These are phyloP conservation scores for Solanum appendiculatum DNA, from an alignment of 257 asterid genomes.

Conservation along the genomic window DNA sequence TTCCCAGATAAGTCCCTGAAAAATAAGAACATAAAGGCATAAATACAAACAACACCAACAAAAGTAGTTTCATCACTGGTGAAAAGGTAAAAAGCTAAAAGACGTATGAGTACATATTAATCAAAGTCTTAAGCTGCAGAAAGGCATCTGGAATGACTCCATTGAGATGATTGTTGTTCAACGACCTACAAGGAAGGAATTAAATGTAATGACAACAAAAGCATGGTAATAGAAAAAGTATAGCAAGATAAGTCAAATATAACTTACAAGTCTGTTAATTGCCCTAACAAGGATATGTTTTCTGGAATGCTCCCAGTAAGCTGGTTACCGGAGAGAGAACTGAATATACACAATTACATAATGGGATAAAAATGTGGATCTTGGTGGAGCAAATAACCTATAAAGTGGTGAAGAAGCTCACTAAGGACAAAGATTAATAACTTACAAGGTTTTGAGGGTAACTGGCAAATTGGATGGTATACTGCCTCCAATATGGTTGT, in stretches of 20 bases:
- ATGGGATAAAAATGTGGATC: not conserved
- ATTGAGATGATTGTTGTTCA: constrained; percentile 49
- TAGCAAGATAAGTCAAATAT: not conserved
- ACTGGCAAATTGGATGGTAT: constrained; percentile 61
- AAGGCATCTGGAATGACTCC: constrained; percentile 85
- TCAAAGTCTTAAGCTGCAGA: constrained; percentile 38
- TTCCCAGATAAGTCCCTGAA: constrained; percentile 81
- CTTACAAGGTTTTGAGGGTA: constrained; percentile 68
- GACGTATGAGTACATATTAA: constrained; percentile 35
- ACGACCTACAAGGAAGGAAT: constrained; percentile 31
- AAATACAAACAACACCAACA: not conserved
- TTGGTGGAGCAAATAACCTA: not conserved
- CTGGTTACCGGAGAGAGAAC: constrained; percentile 64
- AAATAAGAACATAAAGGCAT: not conserved
- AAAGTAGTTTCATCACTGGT: not conserved
- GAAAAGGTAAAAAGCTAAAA: not conserved
- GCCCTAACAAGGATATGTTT: constrained; percentile 41
- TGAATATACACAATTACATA: not conserved
- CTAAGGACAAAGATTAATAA: not conserved
- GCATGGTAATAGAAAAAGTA: not conserved
- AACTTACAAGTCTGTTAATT: constrained; percentile 61
- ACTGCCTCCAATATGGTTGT: constrained; percentile 81
- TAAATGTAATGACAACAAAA: not conserved
- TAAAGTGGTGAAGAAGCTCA: constrained; percentile 2
- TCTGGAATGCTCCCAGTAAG: constrained; percentile 57